Evolutionary conservation across 495 filamentous ascomycete species (phyloP).

Genomic region (Neurospora sp.): DNA sequence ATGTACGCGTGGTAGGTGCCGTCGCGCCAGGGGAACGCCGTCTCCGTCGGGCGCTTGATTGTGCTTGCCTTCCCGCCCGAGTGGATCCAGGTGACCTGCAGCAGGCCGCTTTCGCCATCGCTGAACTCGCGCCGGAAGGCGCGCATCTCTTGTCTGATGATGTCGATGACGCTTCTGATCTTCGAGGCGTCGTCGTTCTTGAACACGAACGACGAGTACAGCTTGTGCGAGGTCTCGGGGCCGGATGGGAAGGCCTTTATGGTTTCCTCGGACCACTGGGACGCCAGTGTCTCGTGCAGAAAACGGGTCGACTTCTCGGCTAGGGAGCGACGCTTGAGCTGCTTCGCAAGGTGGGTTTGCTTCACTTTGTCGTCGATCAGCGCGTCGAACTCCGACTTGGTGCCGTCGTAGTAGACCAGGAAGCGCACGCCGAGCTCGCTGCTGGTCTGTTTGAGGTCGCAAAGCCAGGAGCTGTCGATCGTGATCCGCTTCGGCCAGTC

Average conservation of each 20-base stretch:
- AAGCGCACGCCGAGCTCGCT: not conserved
- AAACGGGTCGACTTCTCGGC: constrained; percentile 19
- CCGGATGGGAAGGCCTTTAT: constrained; percentile 9
- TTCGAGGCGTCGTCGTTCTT: not conserved
- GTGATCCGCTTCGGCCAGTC: constrained; percentile 8
- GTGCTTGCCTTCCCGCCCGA: constrained; percentile 4
- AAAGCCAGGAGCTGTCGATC: constrained; percentile 21
- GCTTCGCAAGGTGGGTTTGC: not conserved
- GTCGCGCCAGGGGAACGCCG: constrained; percentile 19
- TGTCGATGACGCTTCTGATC: not conserved
- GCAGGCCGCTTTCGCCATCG: not conserved
- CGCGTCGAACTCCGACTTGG: not conserved
- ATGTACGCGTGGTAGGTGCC: constrained; percentile 15
- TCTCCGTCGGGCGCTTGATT: not conserved
- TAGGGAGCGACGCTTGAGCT: constrained; percentile 14
- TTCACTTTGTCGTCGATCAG: not conserved
- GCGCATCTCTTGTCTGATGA: not conserved
- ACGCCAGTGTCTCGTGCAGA: constrained; percentile 20
- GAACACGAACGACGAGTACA: constrained; percentile 13
- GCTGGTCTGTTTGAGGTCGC: constrained; percentile 8
- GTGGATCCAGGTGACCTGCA: constrained; percentile 4
- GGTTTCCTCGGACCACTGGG: constrained; percentile 22
- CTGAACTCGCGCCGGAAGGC: not conserved
- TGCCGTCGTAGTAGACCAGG: not conserved
- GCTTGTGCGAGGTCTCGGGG: constrained; percentile 2